A percentile compares a stretch with the other conserved stretches of the same genome.
These are phyloP conservation scores for Saprolegnia diclina DNA, from an alignment of 352 stramenopile genomes.

Conservation along the genomic window DNA sequence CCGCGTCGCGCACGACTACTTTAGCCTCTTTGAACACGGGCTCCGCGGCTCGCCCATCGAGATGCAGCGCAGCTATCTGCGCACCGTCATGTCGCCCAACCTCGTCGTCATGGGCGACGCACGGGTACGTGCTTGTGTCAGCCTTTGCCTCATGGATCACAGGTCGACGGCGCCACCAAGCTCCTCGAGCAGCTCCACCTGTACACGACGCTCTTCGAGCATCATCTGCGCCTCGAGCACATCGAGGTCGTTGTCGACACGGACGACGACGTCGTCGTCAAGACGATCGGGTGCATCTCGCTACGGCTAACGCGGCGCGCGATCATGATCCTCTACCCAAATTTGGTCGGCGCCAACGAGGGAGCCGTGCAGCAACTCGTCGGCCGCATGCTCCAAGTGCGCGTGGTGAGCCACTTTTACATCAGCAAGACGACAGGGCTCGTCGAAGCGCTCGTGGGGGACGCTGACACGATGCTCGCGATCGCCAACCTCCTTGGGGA, in stretches of 20 bases:
- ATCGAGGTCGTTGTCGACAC: neutral
- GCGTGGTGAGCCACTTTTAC: neutral
- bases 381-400: neutral
- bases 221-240: constrained; percentile 1
- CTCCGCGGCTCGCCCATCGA: neutral
- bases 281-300: neutral
- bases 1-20: constrained; percentile 8
- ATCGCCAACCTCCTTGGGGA: neutral
- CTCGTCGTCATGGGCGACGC: constrained; percentile 3
- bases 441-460: neutral
- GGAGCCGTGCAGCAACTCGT: constrained; percentile 3
- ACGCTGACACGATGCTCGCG: neutral
- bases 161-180: constrained; percentile 9
- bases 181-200: constrained; percentile 6
- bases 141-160: neutral
- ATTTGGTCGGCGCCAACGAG: constrained; percentile 19
- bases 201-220: constrained; percentile 17
- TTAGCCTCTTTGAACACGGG: constrained; percentile 5
- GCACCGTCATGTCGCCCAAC: neutral
- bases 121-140: neutral
- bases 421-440: neutral
- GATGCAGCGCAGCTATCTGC: constrained; percentile 9
- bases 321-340: constrained; percentile 5
- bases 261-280: constrained; percentile 12
- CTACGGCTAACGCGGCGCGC: constrained; percentile 13